Base-by-base conservation (phyloP, 2,329 filamentous ascomycete species). In the Zopfia rhizophila region DNA sequence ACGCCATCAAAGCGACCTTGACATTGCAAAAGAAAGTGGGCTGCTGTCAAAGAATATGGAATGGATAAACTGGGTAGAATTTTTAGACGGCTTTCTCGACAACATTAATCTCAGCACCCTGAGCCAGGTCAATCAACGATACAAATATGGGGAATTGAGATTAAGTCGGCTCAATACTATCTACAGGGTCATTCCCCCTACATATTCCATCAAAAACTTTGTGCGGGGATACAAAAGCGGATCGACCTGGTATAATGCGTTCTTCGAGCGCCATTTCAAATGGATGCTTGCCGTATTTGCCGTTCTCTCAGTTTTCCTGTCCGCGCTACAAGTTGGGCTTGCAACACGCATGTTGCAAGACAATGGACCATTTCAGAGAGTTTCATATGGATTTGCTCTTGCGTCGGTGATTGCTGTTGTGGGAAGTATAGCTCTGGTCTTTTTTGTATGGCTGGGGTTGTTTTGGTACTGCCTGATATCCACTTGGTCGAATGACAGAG, bases 141-240 rank as follows among this genome's bases (percentile, higher is more conserved):
- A 75, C 53, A 42, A 57, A 7, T 78, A 73, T 48, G 75, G 75
- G 10, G 75, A 78, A 53, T 60, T 78, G 25, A 69, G 75, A 3
- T 61, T 77, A 3, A 60, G 62, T 7, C 68, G 76, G 10, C 55
- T 79, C 19, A 74, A 81, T 33, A 11, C 14, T 14, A 51, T 57
- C 5, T 49, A 51, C 32, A 27, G 51, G 8, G 10, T 53, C 10
- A 11, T 30, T 14, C 40, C 48, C 3, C 37, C 43, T 11, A 28
- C 41, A 18, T 45, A 30, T 19, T 48, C 45, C 7, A 6, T 51
- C 2, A n/a, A 18, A 7, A 37, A 44, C 13, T 14, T 58, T 12
- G 16, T 56, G 16, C 23, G 35, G 10, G 52, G 55, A 30, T 58
- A 43, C 28, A 14, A 11, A 28, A 11, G 12, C 5, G 24, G 39